Percentiles rank a stretch among this genome's conserved stretches.
These are phyloP conservation scores for Fusarium sp. DNA, from an alignment of 2,329 filamentous ascomycete genomes.

Conservation along the genomic window DNA sequence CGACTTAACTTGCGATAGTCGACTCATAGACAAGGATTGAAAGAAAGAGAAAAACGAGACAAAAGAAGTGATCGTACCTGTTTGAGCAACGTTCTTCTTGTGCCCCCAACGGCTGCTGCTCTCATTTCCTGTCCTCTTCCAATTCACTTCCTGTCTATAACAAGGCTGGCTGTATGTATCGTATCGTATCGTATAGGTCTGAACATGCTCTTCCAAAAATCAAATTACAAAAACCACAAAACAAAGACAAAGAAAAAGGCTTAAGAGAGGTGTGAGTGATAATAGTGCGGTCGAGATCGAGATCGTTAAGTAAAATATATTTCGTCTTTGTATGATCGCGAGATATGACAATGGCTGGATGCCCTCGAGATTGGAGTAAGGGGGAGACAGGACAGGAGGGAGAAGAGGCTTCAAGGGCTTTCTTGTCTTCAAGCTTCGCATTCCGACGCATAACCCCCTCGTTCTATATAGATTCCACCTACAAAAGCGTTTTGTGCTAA, in stretches of 20 bases:
- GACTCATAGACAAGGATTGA: not conserved
- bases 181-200: slow-evolving; percentile 6
- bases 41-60: not conserved
- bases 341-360: slow-evolving; percentile 6
- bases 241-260: slow-evolving; percentile 21
- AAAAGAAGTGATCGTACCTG: slow-evolving; percentile 28
- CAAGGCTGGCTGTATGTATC: not conserved
- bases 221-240: slow-evolving; percentile 18
- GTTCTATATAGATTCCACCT: slow-evolving; percentile 25
- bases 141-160: slow-evolving; percentile 3
- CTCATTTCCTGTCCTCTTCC: slow-evolving; percentile 23
- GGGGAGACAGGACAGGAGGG: slow-evolving; percentile 12
- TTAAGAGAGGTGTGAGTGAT: not conserved
- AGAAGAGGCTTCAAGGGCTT: slow-evolving; percentile 9
- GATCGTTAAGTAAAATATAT: slow-evolving; percentile 14
- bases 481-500: slow-evolving; percentile 15
- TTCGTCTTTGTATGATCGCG: slow-evolving; percentile 9
- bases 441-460: slow-evolving; percentile 26
- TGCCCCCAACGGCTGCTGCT: slow-evolving; percentile 25
- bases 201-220: slow-evolving; percentile 6
- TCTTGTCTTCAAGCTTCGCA: slow-evolving; percentile 13
- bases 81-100: slow-evolving; percentile 34
- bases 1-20: too few species aligned
- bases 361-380: slow-evolving; percentile 15
- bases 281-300: not conserved